Evolutionary conservation across 2,329 filamentous ascomycete species (phyloP).

Genomic region (Aschersonia sp.): DNA sequence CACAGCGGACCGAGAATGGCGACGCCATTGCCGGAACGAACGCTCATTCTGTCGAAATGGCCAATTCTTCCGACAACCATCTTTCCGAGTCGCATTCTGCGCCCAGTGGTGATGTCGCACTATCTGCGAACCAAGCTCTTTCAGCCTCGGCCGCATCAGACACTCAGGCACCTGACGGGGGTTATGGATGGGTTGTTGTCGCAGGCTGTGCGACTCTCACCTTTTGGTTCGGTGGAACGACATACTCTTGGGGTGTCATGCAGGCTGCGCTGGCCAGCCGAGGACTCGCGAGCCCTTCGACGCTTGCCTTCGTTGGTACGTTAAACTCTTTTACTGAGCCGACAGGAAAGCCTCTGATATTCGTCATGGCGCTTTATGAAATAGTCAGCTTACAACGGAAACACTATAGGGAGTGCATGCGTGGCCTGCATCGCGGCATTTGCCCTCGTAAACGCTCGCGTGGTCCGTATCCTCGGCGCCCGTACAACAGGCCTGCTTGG

Average conservation of each 20-base stretch:
- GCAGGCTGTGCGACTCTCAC: conserved; percentile 10
- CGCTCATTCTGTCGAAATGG: background rate
- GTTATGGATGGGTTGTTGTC: conserved; percentile 14
- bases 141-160: background rate
- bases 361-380: no score
- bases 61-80: background rate
- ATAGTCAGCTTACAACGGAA: background rate
- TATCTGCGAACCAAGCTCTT: background rate
- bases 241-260: conserved; percentile 45
- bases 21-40: background rate
- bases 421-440: conserved; percentile 32
- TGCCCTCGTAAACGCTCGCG: conserved; percentile 34
- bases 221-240: conserved; percentile 41
- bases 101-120: background rate
- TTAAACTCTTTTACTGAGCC: no score
- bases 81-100: background rate
- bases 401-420: background rate
- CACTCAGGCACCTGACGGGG: conserved; percentile 10
- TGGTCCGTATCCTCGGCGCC: conserved; percentile 34
- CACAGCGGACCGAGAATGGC: background rate
- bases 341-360: no score
- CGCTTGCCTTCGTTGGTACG: conserved; percentile 44
- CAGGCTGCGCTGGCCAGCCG: conserved; percentile 39
- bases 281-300: conserved; percentile 31
- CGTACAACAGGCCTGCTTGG: conserved; percentile 30